phyloP scores from a whole-genome alignment of 2,329 filamentous ascomycete genomes.

The Xylariaceae sp. region DNA sequence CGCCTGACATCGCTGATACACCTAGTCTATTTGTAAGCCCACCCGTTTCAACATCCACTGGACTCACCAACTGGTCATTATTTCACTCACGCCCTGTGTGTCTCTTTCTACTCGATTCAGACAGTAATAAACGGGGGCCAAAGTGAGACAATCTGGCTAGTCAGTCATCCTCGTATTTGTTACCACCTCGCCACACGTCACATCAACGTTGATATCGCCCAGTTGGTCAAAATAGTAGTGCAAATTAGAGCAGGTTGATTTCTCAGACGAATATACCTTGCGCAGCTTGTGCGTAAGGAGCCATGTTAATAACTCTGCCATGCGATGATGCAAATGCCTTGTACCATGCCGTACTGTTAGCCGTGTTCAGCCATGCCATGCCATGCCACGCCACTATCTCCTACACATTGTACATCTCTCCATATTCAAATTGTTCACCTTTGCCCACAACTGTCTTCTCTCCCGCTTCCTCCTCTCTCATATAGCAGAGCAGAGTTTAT shows the following conservation, averaged over 20 bases:
- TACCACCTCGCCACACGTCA: neutral
- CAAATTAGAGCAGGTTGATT: conserved; percentile 10
- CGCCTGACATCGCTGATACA: no score
- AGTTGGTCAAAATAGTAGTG: neutral
- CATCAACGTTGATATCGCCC: no score
- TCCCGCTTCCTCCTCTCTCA: neutral
- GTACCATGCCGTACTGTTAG: conserved; percentile 9
- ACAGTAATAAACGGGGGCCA: no score
- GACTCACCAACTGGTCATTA: no score
- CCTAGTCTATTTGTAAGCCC: no score
- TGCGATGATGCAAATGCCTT: conserved; percentile 18
- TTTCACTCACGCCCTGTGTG: no score
- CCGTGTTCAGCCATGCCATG: conserved; percentile 6
- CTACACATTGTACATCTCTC: conserved; percentile 15
- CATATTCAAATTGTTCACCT: conserved; percentile 20
- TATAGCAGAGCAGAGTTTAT: neutral
- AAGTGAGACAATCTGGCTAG: no score
- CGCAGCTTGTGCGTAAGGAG: conserved; percentile 7
- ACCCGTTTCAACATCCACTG: no score
- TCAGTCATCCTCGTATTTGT: no score
- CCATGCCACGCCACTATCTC: conserved; percentile 16
- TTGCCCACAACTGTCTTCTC: neutral
- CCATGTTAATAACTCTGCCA: conserved; percentile 11
- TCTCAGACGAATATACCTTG: conserved; percentile 8
- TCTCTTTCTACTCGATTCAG: no score